Percentiles rank a stretch among this genome's conserved stretches.
These are phyloP conservation scores for Canavalia ensiformis DNA, from an alignment of 306 rosid genomes.

Conservation along the genomic window DNA sequence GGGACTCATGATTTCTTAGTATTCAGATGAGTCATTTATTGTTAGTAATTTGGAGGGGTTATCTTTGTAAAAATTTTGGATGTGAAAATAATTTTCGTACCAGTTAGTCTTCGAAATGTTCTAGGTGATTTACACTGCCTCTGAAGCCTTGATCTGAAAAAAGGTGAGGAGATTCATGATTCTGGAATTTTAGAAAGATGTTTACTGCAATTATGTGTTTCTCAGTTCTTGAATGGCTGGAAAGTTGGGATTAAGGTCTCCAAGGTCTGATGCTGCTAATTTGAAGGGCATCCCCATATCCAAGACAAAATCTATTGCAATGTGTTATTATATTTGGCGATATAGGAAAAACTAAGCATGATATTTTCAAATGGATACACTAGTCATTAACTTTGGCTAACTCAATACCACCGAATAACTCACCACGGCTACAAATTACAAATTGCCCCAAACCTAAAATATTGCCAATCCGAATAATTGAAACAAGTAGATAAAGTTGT, in stretches of 20 bases:
- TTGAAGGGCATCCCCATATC: slow-evolving; percentile 45
- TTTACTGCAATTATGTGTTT: slow-evolving; percentile 17
- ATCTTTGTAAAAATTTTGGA: slow-evolving; percentile 9
- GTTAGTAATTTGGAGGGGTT: slow-evolving; percentile 5
- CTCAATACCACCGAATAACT: no score
- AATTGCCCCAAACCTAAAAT: no score
- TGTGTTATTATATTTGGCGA: no score
- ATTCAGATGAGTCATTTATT: slow-evolving; percentile 33
- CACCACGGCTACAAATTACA: no score
- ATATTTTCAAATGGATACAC: no score
- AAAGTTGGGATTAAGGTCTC: slow-evolving; percentile 65
- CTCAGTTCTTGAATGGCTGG: slow-evolving; percentile 65
- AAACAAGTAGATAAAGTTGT: no score
- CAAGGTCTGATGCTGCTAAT: slow-evolving; percentile 52
- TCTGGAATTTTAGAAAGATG: slow-evolving; percentile 42
- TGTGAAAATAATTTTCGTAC: neutral
- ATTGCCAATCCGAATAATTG: no score
- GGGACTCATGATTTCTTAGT: slow-evolving; percentile 40
- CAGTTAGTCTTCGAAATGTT: slow-evolving; percentile 11
- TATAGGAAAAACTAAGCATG: no score
- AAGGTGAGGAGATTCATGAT: slow-evolving; percentile 14
- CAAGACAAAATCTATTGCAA: no score
- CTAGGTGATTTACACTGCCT: slow-evolving; percentile 33
- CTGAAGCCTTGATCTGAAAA: slow-evolving; percentile 33
- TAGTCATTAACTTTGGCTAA: no score